These are phyloP conservation scores for Erysimum cheiri DNA, from an alignment of 441 rosid species.

Conservation along the genomic window DNA sequence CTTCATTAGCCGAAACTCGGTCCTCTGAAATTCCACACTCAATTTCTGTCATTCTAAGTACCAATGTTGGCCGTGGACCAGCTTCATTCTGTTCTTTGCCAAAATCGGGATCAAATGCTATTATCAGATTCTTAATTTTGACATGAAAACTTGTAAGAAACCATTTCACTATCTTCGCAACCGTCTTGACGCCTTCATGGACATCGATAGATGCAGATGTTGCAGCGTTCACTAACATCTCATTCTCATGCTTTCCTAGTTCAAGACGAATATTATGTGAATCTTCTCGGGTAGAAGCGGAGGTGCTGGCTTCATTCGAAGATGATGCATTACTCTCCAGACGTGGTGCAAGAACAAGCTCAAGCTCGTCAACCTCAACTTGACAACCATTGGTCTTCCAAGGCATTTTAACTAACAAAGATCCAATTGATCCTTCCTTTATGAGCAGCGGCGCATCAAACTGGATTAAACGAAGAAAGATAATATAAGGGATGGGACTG, in stretches of 20 bases:
- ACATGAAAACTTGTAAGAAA: conserved; percentile 85
- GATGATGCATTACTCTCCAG: conserved; percentile 41
- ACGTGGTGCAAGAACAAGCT: conserved; percentile 77
- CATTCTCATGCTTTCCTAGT: conserved; percentile 52
- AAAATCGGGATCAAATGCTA: conserved; percentile 80
- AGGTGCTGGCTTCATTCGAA: conserved; percentile 44
- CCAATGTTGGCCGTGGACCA: conserved; percentile 58
- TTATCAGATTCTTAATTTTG: conserved; percentile 71
- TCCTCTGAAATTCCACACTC: conserved; percentile 92
- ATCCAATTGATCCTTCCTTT: conserved; percentile 97
- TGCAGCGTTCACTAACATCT: conserved; percentile 45
- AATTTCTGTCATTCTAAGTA: conserved; percentile 72
- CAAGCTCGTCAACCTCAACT: conserved; percentile 94
- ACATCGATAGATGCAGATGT: conserved; percentile 66
- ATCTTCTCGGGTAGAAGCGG: conserved; percentile 49
- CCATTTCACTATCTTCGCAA: conserved; percentile 98
- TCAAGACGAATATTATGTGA: conserved; percentile 41
- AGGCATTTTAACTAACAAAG: conserved; percentile 83
- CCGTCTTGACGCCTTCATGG: conserved; percentile 98
- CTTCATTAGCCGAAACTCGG: conserved; percentile 44
- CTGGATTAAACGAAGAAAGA: conserved; percentile 50
- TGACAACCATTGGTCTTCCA: conserved; percentile 84
- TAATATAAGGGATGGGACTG: conserved; percentile 7
- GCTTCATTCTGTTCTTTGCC: conserved; percentile 47
- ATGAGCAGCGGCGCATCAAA: conserved; percentile 68